Base-by-base conservation (phyloP, 1,139 yeast species). In the Pichiaceae sp. region DNA sequence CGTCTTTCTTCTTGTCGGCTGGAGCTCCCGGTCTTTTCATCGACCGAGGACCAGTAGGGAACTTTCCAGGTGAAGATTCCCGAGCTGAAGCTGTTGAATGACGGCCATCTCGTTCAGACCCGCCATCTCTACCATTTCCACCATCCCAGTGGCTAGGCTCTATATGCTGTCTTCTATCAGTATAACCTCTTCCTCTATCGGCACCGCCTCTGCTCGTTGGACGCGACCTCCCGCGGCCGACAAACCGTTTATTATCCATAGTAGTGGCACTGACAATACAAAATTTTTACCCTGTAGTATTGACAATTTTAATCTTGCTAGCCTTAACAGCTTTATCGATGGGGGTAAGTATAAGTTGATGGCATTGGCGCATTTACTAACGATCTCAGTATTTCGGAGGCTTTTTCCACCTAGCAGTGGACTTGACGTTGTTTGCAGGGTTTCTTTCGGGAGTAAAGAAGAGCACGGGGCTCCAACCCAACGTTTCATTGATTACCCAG, bases 391-490 rank as follows among this genome's bases (percentile, higher is more conserved):
- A 42, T 52, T 19, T 52, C 12, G 42, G 49, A 11, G 81, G 70
- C 66, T 55, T 70, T 4, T 56, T 79, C 39, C 97, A 91, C 58
- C 51, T 71, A 37, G 70, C 87, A 2, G 62, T 80, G 31, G 97
- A 91, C 56, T 68, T 87, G 33, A 76, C 80, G 2, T 67, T 91
- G 32, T 68, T 86, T 4, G 82, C 96, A 1, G 81, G 95, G 0
- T 73, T 87, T 38, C 66, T 91, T 38, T 95, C 97, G 1, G 97
- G 96, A 2, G 77, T 91, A 36, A 85, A 81, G 60, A 75, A 95
- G 56, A 78, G 79, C 49, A 81, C 96, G 3, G 97, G 97, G 0
- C 65, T 89, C 32, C 72, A 86, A 1, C 67, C 70, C 26, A 68
- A 68, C 44, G 38, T 63, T 9, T 62, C 62, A 11, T 33, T 52